Conservation (phyloP, 305 asterid genomes). For the Solanum hybrid region DNA sequence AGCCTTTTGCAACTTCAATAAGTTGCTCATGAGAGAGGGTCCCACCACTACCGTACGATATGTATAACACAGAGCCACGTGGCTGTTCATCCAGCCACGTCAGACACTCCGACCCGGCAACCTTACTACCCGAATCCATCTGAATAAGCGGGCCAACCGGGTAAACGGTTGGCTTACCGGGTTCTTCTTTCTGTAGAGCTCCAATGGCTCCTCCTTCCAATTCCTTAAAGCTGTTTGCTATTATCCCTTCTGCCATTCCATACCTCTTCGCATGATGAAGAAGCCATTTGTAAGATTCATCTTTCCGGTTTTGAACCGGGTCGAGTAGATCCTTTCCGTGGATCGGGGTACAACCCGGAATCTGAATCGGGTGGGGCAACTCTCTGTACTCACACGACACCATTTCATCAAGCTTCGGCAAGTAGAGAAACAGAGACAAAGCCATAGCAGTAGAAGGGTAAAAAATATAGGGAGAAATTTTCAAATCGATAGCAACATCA, state of each 20-base stretch:
- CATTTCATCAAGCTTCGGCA: conserved; percentile 42
- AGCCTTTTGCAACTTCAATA: conserved; percentile 52
- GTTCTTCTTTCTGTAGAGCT: conserved; percentile 14
- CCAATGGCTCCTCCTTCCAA: conserved; percentile 53
- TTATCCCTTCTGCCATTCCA: conserved; percentile 50
- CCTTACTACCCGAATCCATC: conserved; percentile 9
- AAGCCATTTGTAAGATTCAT: conserved; percentile 58
- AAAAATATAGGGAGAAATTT: conserved; percentile 46
- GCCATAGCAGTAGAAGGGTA: conserved; percentile 55
- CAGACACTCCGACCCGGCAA: conserved; percentile 16
- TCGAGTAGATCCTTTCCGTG: conserved; percentile 53
- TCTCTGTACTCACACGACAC: conserved; percentile 46
- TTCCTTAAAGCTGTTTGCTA: conserved; percentile 54
- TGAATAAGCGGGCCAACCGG: conserved; percentile 63
- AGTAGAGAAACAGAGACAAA: conserved; percentile 36
- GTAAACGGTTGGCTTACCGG: conserved; percentile 37
- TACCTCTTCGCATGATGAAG: conserved; percentile 48
- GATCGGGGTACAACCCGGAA: conserved; percentile 67
- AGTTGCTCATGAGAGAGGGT: conserved; percentile 50
- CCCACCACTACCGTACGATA: conserved; percentile 88
- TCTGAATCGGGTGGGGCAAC: conserved; percentile 33
- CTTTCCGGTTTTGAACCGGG: conserved; percentile 63
- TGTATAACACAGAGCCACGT: conserved; percentile 51
- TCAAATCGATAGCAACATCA: conserved; percentile 43
- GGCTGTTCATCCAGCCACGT: conserved; percentile 75